Evolutionary conservation across 148 eudicot genomes (phyloP).

Genomic region (Vaccinium corymbosum): DNA sequence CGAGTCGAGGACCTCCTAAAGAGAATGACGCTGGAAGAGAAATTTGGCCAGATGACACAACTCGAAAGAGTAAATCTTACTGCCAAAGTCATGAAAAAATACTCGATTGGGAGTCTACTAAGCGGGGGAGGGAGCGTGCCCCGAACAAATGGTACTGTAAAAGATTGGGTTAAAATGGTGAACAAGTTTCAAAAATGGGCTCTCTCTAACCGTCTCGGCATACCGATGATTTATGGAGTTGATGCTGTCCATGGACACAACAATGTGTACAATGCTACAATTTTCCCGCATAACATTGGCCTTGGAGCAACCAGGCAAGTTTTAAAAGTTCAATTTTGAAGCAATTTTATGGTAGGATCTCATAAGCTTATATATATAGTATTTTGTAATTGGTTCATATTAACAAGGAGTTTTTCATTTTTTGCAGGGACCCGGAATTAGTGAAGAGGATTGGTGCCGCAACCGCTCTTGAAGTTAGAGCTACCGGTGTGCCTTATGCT

Average conservation of each 20-base stretch:
- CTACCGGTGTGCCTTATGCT: conserved; percentile 7
- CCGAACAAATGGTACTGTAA: conserved; percentile 8
- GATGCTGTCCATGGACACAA: conserved; percentile 35
- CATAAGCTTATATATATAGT: background rate
- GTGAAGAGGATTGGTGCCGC: conserved; percentile 12
- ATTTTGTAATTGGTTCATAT: background rate
- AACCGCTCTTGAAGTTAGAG: conserved; percentile 11
- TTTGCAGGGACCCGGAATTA: conserved; percentile 13
- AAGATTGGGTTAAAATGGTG: conserved; percentile 27
- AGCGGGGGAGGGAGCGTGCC: conserved; percentile 32
- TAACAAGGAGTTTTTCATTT: background rate
- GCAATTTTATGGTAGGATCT: background rate
- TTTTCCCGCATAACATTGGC: conserved; percentile 31
- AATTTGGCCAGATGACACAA: conserved; percentile 33
- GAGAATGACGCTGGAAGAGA: conserved; percentile 28
- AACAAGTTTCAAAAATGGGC: conserved; percentile 27
- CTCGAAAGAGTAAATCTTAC: conserved; percentile 20
- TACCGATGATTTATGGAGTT: conserved; percentile 29
- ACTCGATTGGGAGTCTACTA: conserved; percentile 28
- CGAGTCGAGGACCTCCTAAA: conserved; percentile 26
- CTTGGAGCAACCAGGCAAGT: conserved; percentile 25
- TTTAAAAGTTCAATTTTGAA: background rate
- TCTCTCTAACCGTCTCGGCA: conserved; percentile 28
- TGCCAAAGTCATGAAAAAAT: conserved; percentile 18
- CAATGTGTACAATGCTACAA: conserved; percentile 29